Conservation (phyloP, 2,329 filamentous ascomycete genomes). For the Macrophomina pseudophaseolina region DNA sequence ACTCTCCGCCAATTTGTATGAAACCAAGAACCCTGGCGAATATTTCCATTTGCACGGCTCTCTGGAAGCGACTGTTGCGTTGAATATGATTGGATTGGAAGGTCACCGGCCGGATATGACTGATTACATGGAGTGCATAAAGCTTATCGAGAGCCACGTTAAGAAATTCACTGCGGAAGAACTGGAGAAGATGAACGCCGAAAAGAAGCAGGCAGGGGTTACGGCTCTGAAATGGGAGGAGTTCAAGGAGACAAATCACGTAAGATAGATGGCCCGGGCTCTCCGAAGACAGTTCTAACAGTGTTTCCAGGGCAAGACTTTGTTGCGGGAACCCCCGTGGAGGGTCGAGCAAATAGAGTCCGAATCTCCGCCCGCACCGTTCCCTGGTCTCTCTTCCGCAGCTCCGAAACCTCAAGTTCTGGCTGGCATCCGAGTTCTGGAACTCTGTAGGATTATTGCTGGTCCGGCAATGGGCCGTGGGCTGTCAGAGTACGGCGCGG, state of each 20-base stretch:
- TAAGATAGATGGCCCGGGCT: conserved; percentile 33
- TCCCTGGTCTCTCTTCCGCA: conserved; percentile 49
- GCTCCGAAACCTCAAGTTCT: conserved; percentile 47
- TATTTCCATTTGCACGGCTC: conserved; percentile 80
- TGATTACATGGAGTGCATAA: conserved; percentile 48
- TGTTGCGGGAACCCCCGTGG: conserved; percentile 51
- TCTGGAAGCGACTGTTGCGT: conserved; percentile 70
- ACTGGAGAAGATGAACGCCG: conserved; percentile 49
- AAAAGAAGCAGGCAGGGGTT: conserved; percentile 49
- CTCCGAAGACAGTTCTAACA: conserved; percentile 26
- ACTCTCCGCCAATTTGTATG: conserved; percentile 74
- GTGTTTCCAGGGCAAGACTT: conserved; percentile 43
- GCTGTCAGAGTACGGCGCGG: conserved; percentile 76
- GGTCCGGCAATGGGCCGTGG: conserved; percentile 74
- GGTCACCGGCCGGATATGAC: conserved; percentile 65
- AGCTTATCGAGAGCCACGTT: conserved; percentile 50
- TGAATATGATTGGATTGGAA: conserved; percentile 72
- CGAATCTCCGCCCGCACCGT: conserved; percentile 55
- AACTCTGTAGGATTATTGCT: conserved; percentile 76
- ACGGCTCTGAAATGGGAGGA: conserved; percentile 49
- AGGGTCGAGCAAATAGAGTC: conserved; percentile 58
- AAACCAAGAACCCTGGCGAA: conserved; percentile 67
- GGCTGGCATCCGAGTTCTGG: conserved; percentile 72
- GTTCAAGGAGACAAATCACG: conserved; percentile 45
- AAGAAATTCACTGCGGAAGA: conserved; percentile 45